phyloP scores from a whole-genome alignment of 331 rosid species.

The Dryas integrifolia region DNA sequence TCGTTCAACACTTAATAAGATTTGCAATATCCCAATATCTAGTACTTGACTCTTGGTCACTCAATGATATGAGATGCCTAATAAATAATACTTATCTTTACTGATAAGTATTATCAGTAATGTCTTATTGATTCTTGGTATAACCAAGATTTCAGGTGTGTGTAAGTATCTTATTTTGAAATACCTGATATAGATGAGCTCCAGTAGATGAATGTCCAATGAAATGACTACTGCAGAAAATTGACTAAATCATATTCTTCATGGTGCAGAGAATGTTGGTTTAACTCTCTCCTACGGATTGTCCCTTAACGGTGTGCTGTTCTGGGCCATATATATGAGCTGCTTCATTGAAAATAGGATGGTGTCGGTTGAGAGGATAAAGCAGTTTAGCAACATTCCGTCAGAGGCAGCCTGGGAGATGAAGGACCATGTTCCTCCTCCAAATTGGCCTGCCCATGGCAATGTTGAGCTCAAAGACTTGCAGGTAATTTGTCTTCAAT shows the following conservation, averaged over 20 bases:
- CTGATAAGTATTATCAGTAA: neutral
- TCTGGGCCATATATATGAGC: slow-evolving; percentile 68
- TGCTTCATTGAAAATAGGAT: slow-evolving; percentile 78
- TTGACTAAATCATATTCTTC: slow-evolving; percentile 24
- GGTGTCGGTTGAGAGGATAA: slow-evolving; percentile 92
- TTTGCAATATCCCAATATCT: neutral
- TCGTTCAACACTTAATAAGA: no score
- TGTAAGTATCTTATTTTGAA: neutral
- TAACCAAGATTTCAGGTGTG: neutral
- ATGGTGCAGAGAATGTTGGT: slow-evolving; percentile 67
- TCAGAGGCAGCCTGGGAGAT: slow-evolving; percentile 72
- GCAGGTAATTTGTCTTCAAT: slow-evolving; percentile 42
- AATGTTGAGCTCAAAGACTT: slow-evolving; percentile 67
- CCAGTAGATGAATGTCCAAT: neutral
- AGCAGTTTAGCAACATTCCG: slow-evolving; percentile 66
- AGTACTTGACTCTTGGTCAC: no score
- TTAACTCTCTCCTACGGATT: slow-evolving; percentile 80
- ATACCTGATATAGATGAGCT: neutral
- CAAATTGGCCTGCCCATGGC: slow-evolving; percentile 77
- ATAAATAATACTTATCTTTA: no score
- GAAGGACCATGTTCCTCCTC: slow-evolving; percentile 55
- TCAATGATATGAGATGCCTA: no score
- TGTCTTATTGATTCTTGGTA: neutral
- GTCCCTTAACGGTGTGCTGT: slow-evolving; percentile 61
- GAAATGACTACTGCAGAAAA: neutral